phyloP scores from a whole-genome alignment of 2,329 filamentous ascomycete species.

The Ambrosiella cleistominuta region DNA sequence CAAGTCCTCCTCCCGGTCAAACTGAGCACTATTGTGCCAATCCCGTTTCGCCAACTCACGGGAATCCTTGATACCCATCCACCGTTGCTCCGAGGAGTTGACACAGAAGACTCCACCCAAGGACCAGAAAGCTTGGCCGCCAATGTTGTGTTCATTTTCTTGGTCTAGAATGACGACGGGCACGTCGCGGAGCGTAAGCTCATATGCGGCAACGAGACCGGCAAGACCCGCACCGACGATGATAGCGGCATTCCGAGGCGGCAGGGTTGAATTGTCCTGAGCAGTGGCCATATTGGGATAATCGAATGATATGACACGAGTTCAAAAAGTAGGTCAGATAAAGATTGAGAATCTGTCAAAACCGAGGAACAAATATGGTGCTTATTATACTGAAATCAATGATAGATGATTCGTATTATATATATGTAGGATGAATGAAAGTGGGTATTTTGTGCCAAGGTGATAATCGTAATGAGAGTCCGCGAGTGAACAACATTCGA shows the following conservation, averaged over 20 bases:
- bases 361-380: too few species aligned
- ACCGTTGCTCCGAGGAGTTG: slow-evolving; percentile 37
- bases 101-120: slow-evolving; percentile 44
- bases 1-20: slow-evolving; percentile 37
- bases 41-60: slow-evolving; percentile 39
- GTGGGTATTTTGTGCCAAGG: too few species aligned
- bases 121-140: slow-evolving; percentile 48
- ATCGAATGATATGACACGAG: too few species aligned
- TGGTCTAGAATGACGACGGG: slow-evolving; percentile 38
- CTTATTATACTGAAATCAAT: too few species aligned
- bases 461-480: too few species aligned
- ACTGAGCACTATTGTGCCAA: slow-evolving; percentile 39
- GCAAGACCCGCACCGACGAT: slow-evolving; percentile 40
- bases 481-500: too few species aligned
- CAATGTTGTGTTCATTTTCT: slow-evolving; percentile 37
- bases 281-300: too few species aligned
- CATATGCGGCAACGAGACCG: slow-evolving; percentile 41
- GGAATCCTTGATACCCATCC: slow-evolving; percentile 39
- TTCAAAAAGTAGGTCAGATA: too few species aligned
- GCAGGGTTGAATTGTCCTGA: not conserved
- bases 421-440: too few species aligned
- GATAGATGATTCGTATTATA: too few species aligned
- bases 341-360: too few species aligned
- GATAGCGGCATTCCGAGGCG: slow-evolving; percentile 26
- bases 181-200: slow-evolving; percentile 33